Evolutionary conservation across 306 rosid species (phyloP), one percentile per base, ranked within the genome.

Genomic region (Cicer chorassanicum): DNA sequence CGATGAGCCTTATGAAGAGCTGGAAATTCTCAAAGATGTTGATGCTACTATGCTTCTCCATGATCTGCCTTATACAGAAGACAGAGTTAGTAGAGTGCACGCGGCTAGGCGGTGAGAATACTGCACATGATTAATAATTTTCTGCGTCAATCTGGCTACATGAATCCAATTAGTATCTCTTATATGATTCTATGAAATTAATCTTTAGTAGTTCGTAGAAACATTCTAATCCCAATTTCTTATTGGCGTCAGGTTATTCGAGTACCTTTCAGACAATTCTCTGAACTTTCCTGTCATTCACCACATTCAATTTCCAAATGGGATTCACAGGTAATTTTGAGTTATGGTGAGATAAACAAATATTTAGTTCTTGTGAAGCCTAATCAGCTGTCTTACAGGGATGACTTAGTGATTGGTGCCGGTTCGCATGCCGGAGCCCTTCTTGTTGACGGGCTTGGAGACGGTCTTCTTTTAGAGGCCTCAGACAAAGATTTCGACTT

Each of bases 401-500:
- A 94, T 77, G 97, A 92, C 77, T 87, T 94, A 56, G 99, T 94
- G 55, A 94, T 94, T 45, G 88, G 90, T 64, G 97, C 99, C 1
- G 99, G 99, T 71, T 70, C 97, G 49, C 85, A 92, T 68, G 96
- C 85, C 3, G 99, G 99, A 65, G 93, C 96, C 6, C 97, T 94
- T 61, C 88, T 94, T 76, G 99, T 94, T 65, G 99, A 94, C 45
- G 99, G 99, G 71, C 99, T 94, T 46, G 99, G 99, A 65, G 99
- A 92, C 41, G 99, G 99, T 48, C 9, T 94, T 81, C 91, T 94
- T 50, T 63, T 94, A 49, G 99, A 94, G 70, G 97, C 96, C 75
- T 66, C 79, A 18, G 96, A 90, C 84, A 84, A 90, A 81, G 99
- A 94, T 79, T 90, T 94, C 53, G 96, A 94, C 56, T 92, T 92